Evolutionary conservation across 1,139 yeast genomes (phyloP).

Genomic region (Debaryomyces coudertii): DNA sequence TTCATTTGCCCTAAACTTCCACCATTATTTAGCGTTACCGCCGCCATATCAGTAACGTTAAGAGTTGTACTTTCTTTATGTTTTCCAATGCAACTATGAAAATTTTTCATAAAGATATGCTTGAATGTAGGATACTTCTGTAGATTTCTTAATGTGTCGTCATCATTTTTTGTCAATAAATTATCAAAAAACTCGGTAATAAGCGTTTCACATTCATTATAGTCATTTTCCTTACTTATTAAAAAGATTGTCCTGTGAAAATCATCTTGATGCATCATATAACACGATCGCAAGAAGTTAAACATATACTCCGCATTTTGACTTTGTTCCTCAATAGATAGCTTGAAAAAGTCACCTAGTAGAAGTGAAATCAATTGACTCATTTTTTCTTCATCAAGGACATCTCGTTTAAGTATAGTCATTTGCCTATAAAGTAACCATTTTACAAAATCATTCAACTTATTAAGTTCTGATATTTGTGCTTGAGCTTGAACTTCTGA

Average conservation of each 20-base stretch:
- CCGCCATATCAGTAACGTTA: slow-evolving; percentile 37
- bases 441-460: slow-evolving; percentile 30
- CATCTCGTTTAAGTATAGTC: slow-evolving; percentile 37
- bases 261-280: slow-evolving; percentile 35
- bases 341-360: slow-evolving; percentile 33
- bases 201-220: slow-evolving; percentile 14
- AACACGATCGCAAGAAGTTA: slow-evolving; percentile 41
- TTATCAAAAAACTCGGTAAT: slow-evolving; percentile 37
- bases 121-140: slow-evolving; percentile 36
- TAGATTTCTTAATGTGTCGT: slow-evolving; percentile 34
- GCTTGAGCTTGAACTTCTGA: neutral
- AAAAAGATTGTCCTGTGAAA: slow-evolving; percentile 23
- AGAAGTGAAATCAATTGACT: slow-evolving; percentile 35
- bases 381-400: slow-evolving; percentile 33
- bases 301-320: slow-evolving; percentile 32
- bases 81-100: slow-evolving; percentile 24
- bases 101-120: slow-evolving; percentile 30
- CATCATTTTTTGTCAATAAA: slow-evolving; percentile 40
- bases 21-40: slow-evolving; percentile 41
- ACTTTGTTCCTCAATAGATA: slow-evolving; percentile 19
- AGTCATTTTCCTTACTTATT: slow-evolving; percentile 21
- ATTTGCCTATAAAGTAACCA: slow-evolving; percentile 49
- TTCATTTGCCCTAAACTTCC: slow-evolving; percentile 44
- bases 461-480: slow-evolving; percentile 7
- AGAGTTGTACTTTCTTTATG: slow-evolving; percentile 26